Percentiles rank a stretch among this genome's conserved stretches.
Evolutionary conservation across 1,284 basidiomycete species (phyloP).

Genomic region (Athelia psychrophila): DNA sequence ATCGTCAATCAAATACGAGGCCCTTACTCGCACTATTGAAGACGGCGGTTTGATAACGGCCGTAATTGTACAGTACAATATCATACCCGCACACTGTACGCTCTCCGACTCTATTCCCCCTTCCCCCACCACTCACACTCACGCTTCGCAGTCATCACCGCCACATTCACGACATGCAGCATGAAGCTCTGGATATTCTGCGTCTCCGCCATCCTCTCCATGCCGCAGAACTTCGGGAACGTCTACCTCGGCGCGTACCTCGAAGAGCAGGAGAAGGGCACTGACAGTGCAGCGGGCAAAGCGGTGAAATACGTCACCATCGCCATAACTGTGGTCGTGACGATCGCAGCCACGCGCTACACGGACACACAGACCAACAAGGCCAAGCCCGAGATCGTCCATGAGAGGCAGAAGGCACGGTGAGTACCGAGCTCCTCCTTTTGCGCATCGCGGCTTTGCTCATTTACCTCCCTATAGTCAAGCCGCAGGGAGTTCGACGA

Average conservation of each 20-base stretch:
- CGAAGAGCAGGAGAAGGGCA: too few species aligned
- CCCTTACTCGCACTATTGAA: slow-evolving; percentile 58
- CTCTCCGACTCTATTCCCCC: background rate
- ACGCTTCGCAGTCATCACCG: slow-evolving; percentile 53
- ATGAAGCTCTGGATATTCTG: slow-evolving; percentile 59
- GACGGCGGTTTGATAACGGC: slow-evolving; percentile 69
- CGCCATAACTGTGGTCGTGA: too few species aligned
- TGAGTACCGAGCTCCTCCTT: too few species aligned
- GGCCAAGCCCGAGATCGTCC: too few species aligned
- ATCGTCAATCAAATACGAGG: slow-evolving; percentile 58
- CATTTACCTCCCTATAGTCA: too few species aligned
- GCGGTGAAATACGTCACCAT: too few species aligned
- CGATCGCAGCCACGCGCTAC: too few species aligned
- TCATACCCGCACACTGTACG: slow-evolving; percentile 60
- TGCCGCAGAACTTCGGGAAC: slow-evolving; percentile 61
- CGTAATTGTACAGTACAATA: slow-evolving; percentile 54
- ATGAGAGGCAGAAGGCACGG: too few species aligned
- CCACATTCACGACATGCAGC: slow-evolving; percentile 67
- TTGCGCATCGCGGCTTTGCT: too few species aligned
- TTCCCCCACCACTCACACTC: background rate
- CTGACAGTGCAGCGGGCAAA: background rate
- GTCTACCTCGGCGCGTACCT: slow-evolving; percentile 47
- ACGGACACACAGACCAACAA: too few species aligned
- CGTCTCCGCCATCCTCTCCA: slow-evolving; percentile 54
- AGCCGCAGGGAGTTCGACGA: too few species aligned